These are phyloP conservation scores for Sorghum bicolor DNA, from an alignment of 176 grass and related monocot genomes.

Conservation along the genomic window DNA sequence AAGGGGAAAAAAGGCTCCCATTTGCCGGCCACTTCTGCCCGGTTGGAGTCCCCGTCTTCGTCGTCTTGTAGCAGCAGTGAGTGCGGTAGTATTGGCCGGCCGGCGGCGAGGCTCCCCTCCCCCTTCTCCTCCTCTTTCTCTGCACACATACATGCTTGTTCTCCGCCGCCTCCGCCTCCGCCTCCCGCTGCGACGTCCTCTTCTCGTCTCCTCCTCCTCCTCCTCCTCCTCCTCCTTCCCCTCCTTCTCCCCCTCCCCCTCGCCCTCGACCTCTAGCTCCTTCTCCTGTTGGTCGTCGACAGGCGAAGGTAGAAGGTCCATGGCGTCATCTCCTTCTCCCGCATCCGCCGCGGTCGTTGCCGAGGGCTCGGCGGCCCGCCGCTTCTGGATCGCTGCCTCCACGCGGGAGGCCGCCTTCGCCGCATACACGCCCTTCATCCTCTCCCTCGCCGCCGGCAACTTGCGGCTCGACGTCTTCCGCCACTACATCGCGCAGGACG, in stretches of 20 bases:
- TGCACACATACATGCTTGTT: constrained; percentile 13
- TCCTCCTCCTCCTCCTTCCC: not conserved
- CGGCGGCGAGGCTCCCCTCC: constrained; percentile 15
- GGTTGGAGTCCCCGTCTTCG: not conserved
- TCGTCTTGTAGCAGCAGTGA: not conserved
- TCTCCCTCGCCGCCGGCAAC: constrained; percentile 69
- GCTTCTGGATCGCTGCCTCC: constrained; percentile 76
- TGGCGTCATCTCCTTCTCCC: constrained; percentile 37
- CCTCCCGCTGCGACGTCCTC: constrained; percentile 30
- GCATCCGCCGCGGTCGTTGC: constrained; percentile 36
- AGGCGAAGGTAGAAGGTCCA: not conserved
- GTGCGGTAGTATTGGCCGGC: not conserved
- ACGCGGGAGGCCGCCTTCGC: constrained; percentile 75
- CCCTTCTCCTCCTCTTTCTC: not conserved
- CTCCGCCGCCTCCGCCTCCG: constrained; percentile 10
- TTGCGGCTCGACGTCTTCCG: constrained; percentile 66
- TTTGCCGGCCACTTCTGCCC: not conserved
- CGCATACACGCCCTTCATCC: constrained; percentile 69
- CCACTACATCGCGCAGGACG: constrained; percentile 78
- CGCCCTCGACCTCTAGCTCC: not conserved
- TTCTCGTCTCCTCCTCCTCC: not conserved
- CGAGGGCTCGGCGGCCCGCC: constrained; percentile 67
- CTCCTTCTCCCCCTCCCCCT: not conserved
- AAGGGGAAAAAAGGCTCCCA: not conserved
- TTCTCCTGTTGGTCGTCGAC: not conserved